Evolutionary conservation across 2,329 filamentous ascomycete species (phyloP).

Genomic region (Xylaria polymorpha): DNA sequence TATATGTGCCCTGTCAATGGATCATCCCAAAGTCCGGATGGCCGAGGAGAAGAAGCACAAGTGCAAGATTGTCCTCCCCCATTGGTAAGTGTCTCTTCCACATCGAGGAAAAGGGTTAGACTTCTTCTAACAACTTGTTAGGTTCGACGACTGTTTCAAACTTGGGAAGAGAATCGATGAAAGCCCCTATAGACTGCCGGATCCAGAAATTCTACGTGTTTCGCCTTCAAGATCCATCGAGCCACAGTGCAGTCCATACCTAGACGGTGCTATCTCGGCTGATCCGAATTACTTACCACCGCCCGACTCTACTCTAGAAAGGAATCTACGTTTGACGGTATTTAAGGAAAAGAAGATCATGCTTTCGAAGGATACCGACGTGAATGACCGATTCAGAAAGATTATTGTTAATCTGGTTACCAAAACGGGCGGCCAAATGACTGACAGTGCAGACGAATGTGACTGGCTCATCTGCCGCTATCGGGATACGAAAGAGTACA

Average conservation of each 20-base stretch:
- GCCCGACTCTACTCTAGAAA: constrained; percentile 52
- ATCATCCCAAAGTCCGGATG: constrained; percentile 76
- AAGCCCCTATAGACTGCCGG: constrained; percentile 82
- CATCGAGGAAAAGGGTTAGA: background rate
- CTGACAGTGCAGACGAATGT: constrained; percentile 72
- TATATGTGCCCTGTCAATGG: constrained; percentile 82
- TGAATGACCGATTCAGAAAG: constrained; percentile 72
- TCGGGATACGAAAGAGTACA: constrained; percentile 82
- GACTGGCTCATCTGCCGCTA: constrained; percentile 90
- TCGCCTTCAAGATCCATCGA: constrained; percentile 66
- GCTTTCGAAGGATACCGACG: constrained; percentile 78
- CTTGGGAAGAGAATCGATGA: constrained; percentile 93
- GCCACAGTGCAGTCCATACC: constrained; percentile 67
- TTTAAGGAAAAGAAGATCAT: constrained; percentile 83
- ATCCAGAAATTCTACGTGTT: constrained; percentile 82
- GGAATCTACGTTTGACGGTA: constrained; percentile 70
- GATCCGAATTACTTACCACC: constrained; percentile 58
- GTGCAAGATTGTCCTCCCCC: constrained; percentile 88
- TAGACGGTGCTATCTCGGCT: constrained; percentile 73
- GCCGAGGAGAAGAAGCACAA: constrained; percentile 73
- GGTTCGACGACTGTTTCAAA: constrained; percentile 97
- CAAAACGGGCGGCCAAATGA: constrained; percentile 76
- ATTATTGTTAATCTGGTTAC: constrained; percentile 78
- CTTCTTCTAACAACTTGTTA: constrained; percentile 55
- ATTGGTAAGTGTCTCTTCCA: constrained; percentile 71